Conservation (phyloP, 1,284 basidiomycete genomes). For the Cutaneotrichosporon arboriforme region DNA sequence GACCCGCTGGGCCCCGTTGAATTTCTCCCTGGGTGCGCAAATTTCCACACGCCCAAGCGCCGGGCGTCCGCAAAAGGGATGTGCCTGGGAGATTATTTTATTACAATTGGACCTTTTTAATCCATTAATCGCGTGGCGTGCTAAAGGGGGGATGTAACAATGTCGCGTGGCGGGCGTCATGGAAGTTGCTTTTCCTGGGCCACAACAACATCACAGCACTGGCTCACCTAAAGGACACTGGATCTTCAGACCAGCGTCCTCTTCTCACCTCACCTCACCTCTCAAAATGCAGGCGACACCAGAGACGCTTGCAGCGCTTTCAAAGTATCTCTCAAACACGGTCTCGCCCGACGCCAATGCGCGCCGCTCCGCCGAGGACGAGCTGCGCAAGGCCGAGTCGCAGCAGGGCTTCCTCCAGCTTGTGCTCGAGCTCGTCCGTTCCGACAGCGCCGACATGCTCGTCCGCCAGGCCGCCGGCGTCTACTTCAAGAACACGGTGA, state of each 20-base stretch:
- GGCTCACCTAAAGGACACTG: not conserved
- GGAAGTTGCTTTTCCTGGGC: not conserved
- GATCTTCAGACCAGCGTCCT: not conserved
- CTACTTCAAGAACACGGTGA: slow-evolving; percentile 83
- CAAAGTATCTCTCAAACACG: slow-evolving; percentile 41
- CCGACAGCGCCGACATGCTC: slow-evolving; percentile 52
- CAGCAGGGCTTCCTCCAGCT: slow-evolving; percentile 77
- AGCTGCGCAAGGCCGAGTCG: slow-evolving; percentile 59
- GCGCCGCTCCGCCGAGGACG: slow-evolving; percentile 73
- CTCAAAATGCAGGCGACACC: slow-evolving; percentile 39
- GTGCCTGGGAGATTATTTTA: too few species aligned
- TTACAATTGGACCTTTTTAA: too few species aligned
- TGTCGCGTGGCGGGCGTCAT: too few species aligned
- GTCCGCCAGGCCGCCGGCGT: slow-evolving; percentile 75
- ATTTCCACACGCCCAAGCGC: too few species aligned
- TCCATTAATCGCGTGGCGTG: too few species aligned
- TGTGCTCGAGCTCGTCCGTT: slow-evolving; percentile 62
- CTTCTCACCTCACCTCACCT: slow-evolving; percentile 1
- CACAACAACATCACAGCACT: not conserved
- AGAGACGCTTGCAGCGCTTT: slow-evolving; percentile 38
- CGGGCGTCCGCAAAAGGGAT: too few species aligned
- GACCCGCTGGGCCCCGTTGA: too few species aligned
- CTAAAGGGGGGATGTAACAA: too few species aligned
- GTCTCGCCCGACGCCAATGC: slow-evolving; percentile 65
- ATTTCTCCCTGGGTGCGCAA: too few species aligned